Conservation (phyloP, 78 protist genomes). For the Salpingoeca rosetta region DNA sequence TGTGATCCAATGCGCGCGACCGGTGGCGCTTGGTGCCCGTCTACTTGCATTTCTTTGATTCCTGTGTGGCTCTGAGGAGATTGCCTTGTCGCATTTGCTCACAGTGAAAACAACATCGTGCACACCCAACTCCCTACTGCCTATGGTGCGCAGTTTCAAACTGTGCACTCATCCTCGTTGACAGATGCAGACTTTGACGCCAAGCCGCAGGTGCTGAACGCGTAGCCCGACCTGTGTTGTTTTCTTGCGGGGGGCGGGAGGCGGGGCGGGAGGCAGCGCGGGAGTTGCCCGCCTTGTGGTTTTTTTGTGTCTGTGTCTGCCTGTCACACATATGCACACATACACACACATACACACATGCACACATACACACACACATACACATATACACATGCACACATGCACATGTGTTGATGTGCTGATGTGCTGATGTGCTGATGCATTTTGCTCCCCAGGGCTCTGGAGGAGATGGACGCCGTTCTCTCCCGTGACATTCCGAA, state of each 20-base stretch:
- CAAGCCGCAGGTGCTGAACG: background rate
- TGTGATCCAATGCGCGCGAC: too few species aligned
- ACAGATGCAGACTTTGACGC: slow-evolving; percentile 47
- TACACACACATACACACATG: background rate
- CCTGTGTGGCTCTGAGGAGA: too few species aligned
- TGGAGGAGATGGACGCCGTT: slow-evolving; percentile 17
- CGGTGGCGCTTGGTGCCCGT: too few species aligned
- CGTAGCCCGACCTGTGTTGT: background rate
- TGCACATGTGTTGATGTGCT: too few species aligned
- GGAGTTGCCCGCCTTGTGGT: background rate
- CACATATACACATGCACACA: too few species aligned
- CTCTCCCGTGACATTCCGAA: slow-evolving; percentile 47
- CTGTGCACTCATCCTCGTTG: background rate
- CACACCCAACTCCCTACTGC: too few species aligned
- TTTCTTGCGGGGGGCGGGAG: background rate
- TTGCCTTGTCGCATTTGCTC: too few species aligned
- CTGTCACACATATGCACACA: background rate
- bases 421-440: too few species aligned
- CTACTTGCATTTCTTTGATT: too few species aligned
- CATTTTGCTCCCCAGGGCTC: too few species aligned
- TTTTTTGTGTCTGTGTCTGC: background rate
- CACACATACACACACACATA: background rate
- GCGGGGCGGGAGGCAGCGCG: background rate
- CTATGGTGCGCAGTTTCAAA: background rate
- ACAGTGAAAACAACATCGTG: too few species aligned